Conservation (phyloP, 768 basidiomycete genomes). For the Hysterangium stoloniferum region DNA sequence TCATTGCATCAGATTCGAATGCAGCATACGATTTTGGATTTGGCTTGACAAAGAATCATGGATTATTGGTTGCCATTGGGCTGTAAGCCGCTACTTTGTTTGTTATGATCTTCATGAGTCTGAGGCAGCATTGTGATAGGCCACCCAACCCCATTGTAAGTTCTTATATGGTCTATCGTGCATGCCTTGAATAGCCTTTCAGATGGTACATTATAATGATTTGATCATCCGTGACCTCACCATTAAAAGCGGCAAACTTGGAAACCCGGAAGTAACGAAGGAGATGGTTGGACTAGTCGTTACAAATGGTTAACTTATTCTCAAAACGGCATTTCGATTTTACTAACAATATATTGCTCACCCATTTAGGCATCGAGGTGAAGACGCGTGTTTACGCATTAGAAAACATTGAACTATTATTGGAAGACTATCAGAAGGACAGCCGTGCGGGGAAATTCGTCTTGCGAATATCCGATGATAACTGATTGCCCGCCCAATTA, state of each 20-base stretch:
- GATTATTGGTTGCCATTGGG: slow-evolving; percentile 5
- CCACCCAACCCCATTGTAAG: slow-evolving; percentile 9
- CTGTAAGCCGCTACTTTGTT: too few relatives aligned
- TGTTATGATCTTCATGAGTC: too few relatives aligned
- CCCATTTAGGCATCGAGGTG: slow-evolving; percentile 7
- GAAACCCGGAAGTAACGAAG: not conserved
- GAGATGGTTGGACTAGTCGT: slow-evolving; percentile 6
- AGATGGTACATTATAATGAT: slow-evolving; percentile 1
- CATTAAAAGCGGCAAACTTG: not conserved
- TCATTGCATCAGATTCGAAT: slow-evolving; percentile 8
- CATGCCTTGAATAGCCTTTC: not conserved
- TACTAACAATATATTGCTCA: not conserved
- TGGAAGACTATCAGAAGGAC: slow-evolving; percentile 9
- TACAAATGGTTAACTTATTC: not conserved
- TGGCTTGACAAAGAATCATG: slow-evolving; percentile 3
- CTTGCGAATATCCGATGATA: slow-evolving; percentile 3
- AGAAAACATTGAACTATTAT: slow-evolving; percentile 1
- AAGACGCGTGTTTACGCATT: slow-evolving; percentile 3
- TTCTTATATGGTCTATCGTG: not conserved
- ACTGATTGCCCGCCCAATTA: too few relatives aligned
- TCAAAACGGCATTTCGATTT: not conserved
- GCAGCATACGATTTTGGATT: slow-evolving; percentile 5
- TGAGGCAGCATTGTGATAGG: too few relatives aligned
- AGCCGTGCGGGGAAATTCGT: slow-evolving; percentile 8
- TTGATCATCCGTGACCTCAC: slow-evolving; percentile 6